These are phyloP conservation scores for Acmispon strigosus DNA, from an alignment of 306 rosid genomes.

Conservation along the genomic window DNA sequence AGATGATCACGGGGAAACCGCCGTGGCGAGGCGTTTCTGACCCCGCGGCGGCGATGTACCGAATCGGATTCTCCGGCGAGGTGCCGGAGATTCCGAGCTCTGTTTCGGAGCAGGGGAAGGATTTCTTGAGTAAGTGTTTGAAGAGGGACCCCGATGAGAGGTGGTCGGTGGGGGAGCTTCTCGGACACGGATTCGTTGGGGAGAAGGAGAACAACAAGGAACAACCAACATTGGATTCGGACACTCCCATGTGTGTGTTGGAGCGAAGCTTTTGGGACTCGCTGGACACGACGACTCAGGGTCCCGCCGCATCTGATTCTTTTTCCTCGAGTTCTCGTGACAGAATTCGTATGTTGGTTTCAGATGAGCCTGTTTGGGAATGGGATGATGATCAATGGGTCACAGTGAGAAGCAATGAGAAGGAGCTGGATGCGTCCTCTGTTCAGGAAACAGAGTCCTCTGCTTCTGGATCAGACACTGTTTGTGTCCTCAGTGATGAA, in stretches of 20 bases:
- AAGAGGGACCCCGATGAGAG: constrained; percentile 49
- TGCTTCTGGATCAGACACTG: neutral
- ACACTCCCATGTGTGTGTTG: constrained; percentile 62
- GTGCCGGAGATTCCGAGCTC: constrained; percentile 55
- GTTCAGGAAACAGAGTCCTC: neutral
- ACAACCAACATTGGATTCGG: constrained; percentile 9
- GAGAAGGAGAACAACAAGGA: constrained; percentile 26
- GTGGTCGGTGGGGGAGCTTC: constrained; percentile 65
- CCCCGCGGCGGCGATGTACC: constrained; percentile 51
- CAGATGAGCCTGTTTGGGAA: constrained; percentile 35
- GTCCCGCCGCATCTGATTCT: constrained; percentile 15
- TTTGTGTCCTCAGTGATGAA: neutral
- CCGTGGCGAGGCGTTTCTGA: constrained; percentile 53
- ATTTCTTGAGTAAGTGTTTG: constrained; percentile 68
- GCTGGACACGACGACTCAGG: constrained; percentile 20
- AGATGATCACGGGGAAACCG: constrained; percentile 69
- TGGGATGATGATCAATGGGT: constrained; percentile 45
- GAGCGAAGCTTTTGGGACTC: constrained; percentile 48
- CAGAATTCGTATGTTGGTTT: constrained; percentile 44
- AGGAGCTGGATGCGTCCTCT: constrained; percentile 3
- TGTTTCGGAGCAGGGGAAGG: constrained; percentile 60
- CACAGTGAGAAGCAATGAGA: constrained; percentile 48
- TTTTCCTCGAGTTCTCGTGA: constrained; percentile 10
- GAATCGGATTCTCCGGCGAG: constrained; percentile 51
- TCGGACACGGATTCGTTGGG: constrained; percentile 51